Evolutionary conservation across 108 stramenopile species (phyloP).

Genomic region (Schizochytrium sp.): DNA sequence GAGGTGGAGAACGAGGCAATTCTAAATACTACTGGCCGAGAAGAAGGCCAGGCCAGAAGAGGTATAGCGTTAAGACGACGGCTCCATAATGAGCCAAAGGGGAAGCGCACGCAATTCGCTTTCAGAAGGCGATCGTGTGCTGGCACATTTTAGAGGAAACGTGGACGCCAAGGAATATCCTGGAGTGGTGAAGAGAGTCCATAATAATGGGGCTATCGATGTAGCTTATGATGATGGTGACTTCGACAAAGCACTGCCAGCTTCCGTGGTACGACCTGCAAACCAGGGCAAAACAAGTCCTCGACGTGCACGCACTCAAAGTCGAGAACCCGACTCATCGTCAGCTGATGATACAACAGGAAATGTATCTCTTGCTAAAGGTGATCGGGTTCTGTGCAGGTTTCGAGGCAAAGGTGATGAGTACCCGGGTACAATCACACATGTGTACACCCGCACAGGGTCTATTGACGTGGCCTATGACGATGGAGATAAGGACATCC

Average conservation of each 20-base stretch:
- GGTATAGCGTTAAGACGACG: no score
- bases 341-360: neutral
- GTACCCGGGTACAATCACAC: slow-evolving; percentile 12
- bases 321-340: neutral
- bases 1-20: no score
- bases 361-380: neutral
- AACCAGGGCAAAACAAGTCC: no score
- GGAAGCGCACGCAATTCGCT: no score
- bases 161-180: slow-evolving; percentile 12
- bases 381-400: neutral
- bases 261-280: neutral
- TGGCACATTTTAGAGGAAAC: slow-evolving; percentile 38
- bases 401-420: slow-evolving; percentile 35
- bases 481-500: slow-evolving; percentile 35
- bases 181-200: neutral
- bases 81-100: no score
- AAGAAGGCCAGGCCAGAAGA: no score
- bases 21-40: no score
- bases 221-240: slow-evolving; percentile 57
- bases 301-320: neutral
- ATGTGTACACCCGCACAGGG: neutral
- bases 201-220: neutral
- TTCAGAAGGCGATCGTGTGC: slow-evolving; percentile 43
- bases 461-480: slow-evolving; percentile 30
- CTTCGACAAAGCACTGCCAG: neutral